Evolutionary conservation across 768 basidiomycete species (phyloP).

Genomic region (Tricholoma furcatifolium): DNA sequence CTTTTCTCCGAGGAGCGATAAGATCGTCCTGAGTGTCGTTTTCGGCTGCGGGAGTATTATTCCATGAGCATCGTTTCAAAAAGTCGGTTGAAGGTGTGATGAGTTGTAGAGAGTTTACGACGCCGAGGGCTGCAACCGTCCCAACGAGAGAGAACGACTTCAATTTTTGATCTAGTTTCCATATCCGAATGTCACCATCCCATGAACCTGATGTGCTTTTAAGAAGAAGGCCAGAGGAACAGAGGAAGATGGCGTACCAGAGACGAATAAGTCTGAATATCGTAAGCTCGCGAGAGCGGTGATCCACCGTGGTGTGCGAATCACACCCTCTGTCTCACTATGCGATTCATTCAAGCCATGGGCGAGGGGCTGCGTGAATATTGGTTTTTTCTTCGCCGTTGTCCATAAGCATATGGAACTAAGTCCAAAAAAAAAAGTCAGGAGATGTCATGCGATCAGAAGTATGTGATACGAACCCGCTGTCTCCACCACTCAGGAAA

Average conservation of each 20-base stretch:
- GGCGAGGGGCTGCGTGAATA: constrained; percentile 82
- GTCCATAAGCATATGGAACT: constrained; percentile 94
- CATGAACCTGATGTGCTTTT: constrained; percentile 69
- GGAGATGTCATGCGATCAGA: not conserved
- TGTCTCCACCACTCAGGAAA: constrained; percentile 93
- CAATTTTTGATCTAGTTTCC: constrained; percentile 82
- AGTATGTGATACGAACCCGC: constrained; percentile 65
- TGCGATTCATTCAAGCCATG: constrained; percentile 79
- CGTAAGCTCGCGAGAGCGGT: constrained; percentile 78
- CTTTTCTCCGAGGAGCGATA: constrained; percentile 14
- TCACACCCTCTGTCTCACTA: constrained; percentile 71
- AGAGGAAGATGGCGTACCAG: constrained; percentile 49
- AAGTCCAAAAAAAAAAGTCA: not conserved
- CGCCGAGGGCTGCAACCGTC: constrained; percentile 65
- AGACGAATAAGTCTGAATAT: constrained; percentile 89
- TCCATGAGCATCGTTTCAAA: constrained; percentile 38
- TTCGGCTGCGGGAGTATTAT: not conserved
- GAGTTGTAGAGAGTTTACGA: constrained; percentile 90
- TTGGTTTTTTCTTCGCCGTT: constrained; percentile 91
- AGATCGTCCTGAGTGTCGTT: not conserved
- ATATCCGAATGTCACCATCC: constrained; percentile 87
- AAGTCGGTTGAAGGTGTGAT: constrained; percentile 52
- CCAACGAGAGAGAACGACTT: constrained; percentile 73
- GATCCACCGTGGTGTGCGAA: constrained; percentile 88
- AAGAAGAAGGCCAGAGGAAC: not conserved